These are phyloP conservation scores for Colletotrichum sp. DNA, from an alignment of 2,329 filamentous ascomycete species.

Conservation along the genomic window DNA sequence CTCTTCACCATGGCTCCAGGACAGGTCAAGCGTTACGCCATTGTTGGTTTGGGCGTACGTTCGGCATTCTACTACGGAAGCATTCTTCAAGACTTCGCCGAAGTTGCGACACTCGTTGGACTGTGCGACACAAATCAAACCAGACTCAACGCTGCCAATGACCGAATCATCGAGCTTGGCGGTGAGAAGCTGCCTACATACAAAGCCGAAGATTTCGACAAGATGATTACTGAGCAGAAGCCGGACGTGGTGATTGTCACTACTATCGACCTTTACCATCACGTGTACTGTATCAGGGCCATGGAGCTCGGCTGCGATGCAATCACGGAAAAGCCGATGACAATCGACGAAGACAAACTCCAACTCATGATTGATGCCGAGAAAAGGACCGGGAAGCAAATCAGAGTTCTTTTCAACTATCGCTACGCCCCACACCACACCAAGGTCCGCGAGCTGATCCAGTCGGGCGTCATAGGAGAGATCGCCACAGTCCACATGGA, in stretches of 20 bases:
- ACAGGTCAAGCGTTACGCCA: conserved; percentile 34
- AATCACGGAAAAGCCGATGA: conserved; percentile 71
- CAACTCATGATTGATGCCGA: conserved; percentile 49
- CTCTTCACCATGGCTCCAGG: not conserved
- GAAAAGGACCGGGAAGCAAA: conserved; percentile 48
- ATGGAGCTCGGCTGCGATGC: conserved; percentile 64
- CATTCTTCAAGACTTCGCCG: conserved; percentile 43
- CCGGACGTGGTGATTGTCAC: conserved; percentile 54
- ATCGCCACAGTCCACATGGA: conserved; percentile 66
- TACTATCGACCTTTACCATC: conserved; percentile 53
- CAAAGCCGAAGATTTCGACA: conserved; percentile 48
- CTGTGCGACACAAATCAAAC: conserved; percentile 53
- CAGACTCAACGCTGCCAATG: conserved; percentile 47
- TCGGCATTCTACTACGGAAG: conserved; percentile 49
- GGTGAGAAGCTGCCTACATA: conserved; percentile 44
- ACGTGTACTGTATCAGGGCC: conserved; percentile 50
- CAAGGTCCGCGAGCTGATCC: conserved; percentile 59
- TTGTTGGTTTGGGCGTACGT: conserved; percentile 48
- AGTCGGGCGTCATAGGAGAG: conserved; percentile 58
- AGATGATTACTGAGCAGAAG: conserved; percentile 48
- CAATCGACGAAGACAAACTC: conserved; percentile 57
- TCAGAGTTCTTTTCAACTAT: conserved; percentile 69
- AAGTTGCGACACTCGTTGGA: conserved; percentile 42
- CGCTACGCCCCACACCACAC: conserved; percentile 71
- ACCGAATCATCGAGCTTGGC: conserved; percentile 37